Evolutionary conservation across 495 filamentous ascomycete species (phyloP).

Genomic region (Podospora pseudoanserina): DNA sequence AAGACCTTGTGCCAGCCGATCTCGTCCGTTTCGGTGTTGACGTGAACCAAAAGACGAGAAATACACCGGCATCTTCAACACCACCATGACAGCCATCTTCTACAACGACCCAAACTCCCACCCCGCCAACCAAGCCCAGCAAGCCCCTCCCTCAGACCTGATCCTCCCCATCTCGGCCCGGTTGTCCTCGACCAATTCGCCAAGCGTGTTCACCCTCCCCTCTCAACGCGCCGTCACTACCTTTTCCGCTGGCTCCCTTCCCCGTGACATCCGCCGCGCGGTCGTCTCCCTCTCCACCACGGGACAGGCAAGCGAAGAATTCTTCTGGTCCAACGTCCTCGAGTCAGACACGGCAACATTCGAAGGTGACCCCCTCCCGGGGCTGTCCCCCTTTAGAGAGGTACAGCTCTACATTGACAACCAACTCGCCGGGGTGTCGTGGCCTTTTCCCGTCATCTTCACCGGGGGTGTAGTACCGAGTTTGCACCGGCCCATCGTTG

Average conservation of each 20-base stretch:
- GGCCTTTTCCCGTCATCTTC: conserved; percentile 86
- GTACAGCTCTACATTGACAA: conserved; percentile 78
- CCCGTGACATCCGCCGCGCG: conserved; percentile 61
- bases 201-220: conserved; percentile 71
- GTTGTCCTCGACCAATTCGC: conserved; percentile 47
- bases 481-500: conserved; percentile 80
- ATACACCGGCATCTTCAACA: conserved; percentile 78
- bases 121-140: conserved; percentile 31
- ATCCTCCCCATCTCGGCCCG: conserved; percentile 75
- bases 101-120: conserved; percentile 44
- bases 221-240: conserved; percentile 51
- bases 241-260: conserved; percentile 52
- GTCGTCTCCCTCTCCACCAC: conserved; percentile 73
- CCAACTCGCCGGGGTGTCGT: conserved; percentile 69
- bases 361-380: conserved; percentile 56
- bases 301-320: conserved; percentile 77
- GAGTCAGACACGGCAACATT: conserved; percentile 61
- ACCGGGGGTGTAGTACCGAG: conserved; percentile 81
- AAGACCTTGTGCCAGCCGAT: background rate
- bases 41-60: conserved; percentile 45
- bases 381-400: conserved; percentile 76
- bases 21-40: background rate
- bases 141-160: conserved; percentile 53
- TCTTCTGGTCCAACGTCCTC: conserved; percentile 87
- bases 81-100: conserved; percentile 75